phyloP scores from a whole-genome alignment of 768 basidiomycete genomes.

The Neoboletus subvelutipes region DNA sequence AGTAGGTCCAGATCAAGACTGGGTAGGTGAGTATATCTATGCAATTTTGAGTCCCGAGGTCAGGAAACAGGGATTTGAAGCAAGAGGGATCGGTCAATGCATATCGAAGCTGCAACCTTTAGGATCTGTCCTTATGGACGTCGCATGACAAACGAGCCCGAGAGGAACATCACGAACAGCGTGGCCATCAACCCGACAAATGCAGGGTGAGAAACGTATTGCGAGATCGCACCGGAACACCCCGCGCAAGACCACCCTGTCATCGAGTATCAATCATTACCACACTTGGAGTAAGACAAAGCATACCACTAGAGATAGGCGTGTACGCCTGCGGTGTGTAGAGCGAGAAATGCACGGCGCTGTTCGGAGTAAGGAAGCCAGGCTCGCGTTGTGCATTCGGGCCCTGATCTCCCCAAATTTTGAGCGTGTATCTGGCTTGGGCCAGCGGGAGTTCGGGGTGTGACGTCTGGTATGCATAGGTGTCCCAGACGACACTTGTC shows the following conservation, averaged over 20 bases:
- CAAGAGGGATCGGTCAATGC: neutral
- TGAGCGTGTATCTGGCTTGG: constrained; percentile 56
- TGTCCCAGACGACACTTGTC: constrained; percentile 56
- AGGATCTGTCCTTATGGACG: neutral
- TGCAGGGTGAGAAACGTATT: constrained; percentile 11
- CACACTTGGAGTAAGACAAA: neutral
- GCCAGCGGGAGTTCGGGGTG: constrained; percentile 52
- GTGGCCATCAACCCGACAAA: constrained; percentile 16
- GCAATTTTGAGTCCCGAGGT: neutral
- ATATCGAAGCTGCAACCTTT: neutral
- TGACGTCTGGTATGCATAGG: constrained; percentile 49
- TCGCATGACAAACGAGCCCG: constrained; percentile 12
- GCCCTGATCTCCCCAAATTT: constrained; percentile 58
- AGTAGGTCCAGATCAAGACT: neutral
- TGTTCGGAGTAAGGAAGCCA: constrained; percentile 53
- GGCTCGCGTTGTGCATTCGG: constrained; percentile 44
- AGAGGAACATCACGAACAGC: constrained; percentile 22
- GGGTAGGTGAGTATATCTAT: neutral
- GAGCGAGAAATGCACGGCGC: constrained; percentile 52
- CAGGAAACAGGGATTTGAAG: neutral
- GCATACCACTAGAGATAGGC: constrained; percentile 41
- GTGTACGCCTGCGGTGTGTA: constrained; percentile 55
- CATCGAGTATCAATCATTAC: neutral
- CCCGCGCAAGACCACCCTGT: constrained; percentile 19
- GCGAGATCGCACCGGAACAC: constrained; percentile 23